Conservation (phyloP, 2,329 filamentous ascomycete species). For the Ophiognomonia clavigignenti-juglandacearum region DNA sequence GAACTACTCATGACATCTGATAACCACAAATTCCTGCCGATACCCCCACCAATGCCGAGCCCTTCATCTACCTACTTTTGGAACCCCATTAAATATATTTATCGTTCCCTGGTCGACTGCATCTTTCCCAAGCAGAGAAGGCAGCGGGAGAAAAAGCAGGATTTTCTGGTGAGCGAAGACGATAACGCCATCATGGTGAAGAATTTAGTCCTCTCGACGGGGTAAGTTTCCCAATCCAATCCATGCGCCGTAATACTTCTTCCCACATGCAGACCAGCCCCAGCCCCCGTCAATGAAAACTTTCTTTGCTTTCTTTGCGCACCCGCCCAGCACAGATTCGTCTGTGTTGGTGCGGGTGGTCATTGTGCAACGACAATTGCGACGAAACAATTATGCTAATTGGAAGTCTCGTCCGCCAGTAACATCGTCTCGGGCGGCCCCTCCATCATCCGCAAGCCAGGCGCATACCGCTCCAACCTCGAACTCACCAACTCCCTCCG, state of each 20-base stretch:
- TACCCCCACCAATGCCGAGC: conserved; percentile 11
- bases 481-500: conserved; percentile 87
- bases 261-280: too few species aligned
- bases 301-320: too few species aligned
- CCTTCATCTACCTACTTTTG: conserved; percentile 1
- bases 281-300: too few species aligned
- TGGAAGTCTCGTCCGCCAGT: conserved; percentile 28
- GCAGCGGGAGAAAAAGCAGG: conserved; percentile 4
- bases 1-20: neutral
- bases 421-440: conserved; percentile 85
- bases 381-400: neutral
- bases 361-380: neutral
- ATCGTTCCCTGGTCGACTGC: conserved; percentile 10
- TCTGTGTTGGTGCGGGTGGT: too few species aligned
- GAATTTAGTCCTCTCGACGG: conserved; percentile 15
- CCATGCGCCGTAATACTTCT: too few species aligned
- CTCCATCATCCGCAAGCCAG: conserved; percentile 75
- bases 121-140: conserved; percentile 7
- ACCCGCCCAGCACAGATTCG: too few species aligned
- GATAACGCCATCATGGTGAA: conserved; percentile 12
- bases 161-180: neutral
- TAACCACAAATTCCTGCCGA: neutral
- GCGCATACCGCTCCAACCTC: conserved; percentile 80
- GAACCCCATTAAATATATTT: conserved; percentile 2
- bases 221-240: too few species aligned